phyloP scores from a whole-genome alignment of 2,329 filamentous ascomycete species.

The Aureobasidium leucospermi region DNA sequence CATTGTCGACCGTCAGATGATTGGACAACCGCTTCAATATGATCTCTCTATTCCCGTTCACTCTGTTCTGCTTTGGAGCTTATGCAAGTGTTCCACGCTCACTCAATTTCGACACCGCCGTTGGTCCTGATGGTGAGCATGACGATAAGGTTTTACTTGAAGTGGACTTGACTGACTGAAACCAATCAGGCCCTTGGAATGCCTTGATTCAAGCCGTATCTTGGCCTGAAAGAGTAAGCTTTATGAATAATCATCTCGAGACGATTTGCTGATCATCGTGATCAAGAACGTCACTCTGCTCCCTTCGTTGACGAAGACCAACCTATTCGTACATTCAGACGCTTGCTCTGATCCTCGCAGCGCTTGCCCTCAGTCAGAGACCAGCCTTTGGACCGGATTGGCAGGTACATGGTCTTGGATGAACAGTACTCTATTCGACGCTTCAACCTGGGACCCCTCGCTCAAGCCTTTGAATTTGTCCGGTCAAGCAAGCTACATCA shows the following conservation, averaged over 20 bases:
- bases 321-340: not conserved
- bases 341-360: not conserved
- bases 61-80: not conserved
- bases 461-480: not conserved
- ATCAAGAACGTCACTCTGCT: not conserved
- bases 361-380: not conserved
- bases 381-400: not conserved
- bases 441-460: not conserved
- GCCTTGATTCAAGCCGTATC: not conserved
- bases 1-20: not conserved
- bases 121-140: conserved; percentile 5
- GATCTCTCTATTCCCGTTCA: not conserved
- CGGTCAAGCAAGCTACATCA: conserved; percentile 4
- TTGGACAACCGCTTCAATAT: not conserved
- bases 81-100: not conserved
- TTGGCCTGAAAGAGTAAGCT: not conserved
- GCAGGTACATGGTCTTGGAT: not conserved
- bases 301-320: not conserved
- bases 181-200: not conserved
- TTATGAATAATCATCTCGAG: too few species aligned
- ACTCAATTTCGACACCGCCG: not conserved
- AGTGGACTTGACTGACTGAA: not conserved
- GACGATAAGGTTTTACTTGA: not conserved
- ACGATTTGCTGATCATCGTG: not conserved
- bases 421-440: not conserved